A percentile compares a stretch with the other conserved stretches of the same genome.
These are phyloP conservation scores for Apiospora malaysiana DNA, from an alignment of 2,329 filamentous ascomycete species.

Conservation along the genomic window DNA sequence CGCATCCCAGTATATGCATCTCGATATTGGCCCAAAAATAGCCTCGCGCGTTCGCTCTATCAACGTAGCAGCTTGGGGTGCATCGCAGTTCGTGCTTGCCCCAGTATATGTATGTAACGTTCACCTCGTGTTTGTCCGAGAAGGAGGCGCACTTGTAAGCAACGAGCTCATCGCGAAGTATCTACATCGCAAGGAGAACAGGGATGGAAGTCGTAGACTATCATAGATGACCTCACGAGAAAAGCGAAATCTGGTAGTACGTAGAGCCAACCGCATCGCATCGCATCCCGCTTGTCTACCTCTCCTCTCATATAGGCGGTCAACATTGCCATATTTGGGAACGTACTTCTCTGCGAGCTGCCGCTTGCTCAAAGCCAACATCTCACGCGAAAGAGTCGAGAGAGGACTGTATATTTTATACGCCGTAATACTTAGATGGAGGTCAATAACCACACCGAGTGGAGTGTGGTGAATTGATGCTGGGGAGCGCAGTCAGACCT, in stretches of 20 bases:
- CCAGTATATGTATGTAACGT: not conserved
- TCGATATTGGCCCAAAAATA: slow-evolving; percentile 3
- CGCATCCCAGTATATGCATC: slow-evolving; percentile 11
- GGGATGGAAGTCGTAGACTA: not conserved
- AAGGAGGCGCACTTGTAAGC: not conserved
- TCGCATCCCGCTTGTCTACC: too few relatives aligned
- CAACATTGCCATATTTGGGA: too few relatives aligned
- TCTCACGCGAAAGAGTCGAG: too few relatives aligned
- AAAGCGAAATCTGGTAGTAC: not conserved
- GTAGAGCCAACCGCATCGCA: too few relatives aligned
- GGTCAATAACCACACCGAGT: too few relatives aligned
- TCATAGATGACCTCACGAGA: not conserved
- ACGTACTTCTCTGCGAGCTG: too few relatives aligned
- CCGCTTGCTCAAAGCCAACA: too few relatives aligned
- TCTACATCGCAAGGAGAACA: not conserved
- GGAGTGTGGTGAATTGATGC: too few relatives aligned
- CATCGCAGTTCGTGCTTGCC: not conserved
- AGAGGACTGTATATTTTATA: too few relatives aligned
- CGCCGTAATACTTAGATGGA: too few relatives aligned
- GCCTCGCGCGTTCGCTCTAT: not conserved
- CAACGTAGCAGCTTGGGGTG: not conserved
- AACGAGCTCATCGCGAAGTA: not conserved
- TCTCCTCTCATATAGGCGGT: too few relatives aligned
- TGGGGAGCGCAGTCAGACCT: too few relatives aligned
- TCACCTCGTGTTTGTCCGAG: not conserved